Evolutionary conservation across 1,284 basidiomycete species (phyloP).

Genomic region (Cutaneotrichosporon cutaneum): DNA sequence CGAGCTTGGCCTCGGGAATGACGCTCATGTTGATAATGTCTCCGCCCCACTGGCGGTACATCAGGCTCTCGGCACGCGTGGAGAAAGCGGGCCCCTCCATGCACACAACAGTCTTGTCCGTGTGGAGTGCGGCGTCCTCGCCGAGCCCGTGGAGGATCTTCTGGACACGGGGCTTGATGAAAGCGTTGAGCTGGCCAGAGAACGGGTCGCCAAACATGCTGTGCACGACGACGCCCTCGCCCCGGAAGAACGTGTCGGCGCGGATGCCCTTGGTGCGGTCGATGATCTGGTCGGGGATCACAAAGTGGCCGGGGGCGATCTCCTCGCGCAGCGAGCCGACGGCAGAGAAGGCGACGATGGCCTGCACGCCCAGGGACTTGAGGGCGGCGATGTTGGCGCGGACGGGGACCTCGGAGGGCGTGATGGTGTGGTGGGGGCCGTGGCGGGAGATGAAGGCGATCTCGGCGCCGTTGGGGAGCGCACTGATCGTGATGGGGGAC

Average conservation of each 20-base stretch:
- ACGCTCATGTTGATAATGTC: conserved; percentile 95
- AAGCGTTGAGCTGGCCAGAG: conserved; percentile 63
- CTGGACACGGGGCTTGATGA: conserved; percentile 66
- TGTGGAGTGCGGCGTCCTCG: conserved; percentile 63
- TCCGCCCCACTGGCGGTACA: conserved; percentile 91
- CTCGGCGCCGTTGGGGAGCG: conserved; percentile 71
- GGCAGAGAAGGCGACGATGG: conserved; percentile 89
- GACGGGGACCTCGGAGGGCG: conserved; percentile 73
- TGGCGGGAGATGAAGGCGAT: conserved; percentile 93
- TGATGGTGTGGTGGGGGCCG: conserved; percentile 69
- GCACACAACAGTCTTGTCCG: conserved; percentile 81
- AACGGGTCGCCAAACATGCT: conserved; percentile 93
- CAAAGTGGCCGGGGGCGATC: conserved; percentile 85
- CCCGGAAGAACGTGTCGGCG: conserved; percentile 82
- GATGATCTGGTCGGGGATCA: conserved; percentile 89
- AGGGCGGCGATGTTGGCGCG: conserved; percentile 95
- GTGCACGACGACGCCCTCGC: conserved; percentile 79
- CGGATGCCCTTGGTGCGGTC: conserved; percentile 93
- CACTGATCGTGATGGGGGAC: conserved; percentile 83
- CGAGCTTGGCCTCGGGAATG: conserved; percentile 92
- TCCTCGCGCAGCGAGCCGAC: conserved; percentile 96
- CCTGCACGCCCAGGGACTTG: conserved; percentile 85
- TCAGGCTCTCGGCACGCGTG: conserved; percentile 88
- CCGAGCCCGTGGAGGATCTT: conserved; percentile 62
- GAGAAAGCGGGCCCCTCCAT: conserved; percentile 80